These are phyloP conservation scores for Hygrophorus russula DNA, from an alignment of 768 basidiomycete species.

Conservation along the genomic window DNA sequence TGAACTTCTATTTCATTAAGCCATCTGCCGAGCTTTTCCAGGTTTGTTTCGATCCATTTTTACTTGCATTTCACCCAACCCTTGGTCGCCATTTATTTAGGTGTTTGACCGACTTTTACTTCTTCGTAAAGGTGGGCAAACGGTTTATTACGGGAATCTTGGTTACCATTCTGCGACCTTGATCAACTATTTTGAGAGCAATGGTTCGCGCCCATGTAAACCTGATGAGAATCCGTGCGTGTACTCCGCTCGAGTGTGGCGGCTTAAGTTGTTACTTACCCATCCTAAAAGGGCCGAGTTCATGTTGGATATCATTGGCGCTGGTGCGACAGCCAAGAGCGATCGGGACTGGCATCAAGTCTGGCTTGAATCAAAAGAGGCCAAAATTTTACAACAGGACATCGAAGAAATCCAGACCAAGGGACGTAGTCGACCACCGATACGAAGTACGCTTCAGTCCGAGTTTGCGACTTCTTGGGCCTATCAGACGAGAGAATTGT, in stretches of 20 bases:
- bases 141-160: conserved; percentile 64
- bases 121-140: conserved; percentile 66
- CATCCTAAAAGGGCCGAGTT: conserved; percentile 36
- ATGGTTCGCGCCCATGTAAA: conserved; percentile 52
- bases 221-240: conserved; percentile 64
- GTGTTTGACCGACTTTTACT: conserved; percentile 74
- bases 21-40: conserved; percentile 82
- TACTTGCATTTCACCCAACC: not conserved
- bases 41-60: conserved; percentile 11
- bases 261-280: conserved; percentile 2
- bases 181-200: conserved; percentile 66
- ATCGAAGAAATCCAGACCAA: conserved; percentile 40
- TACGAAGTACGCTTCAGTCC: conserved; percentile 22
- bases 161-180: conserved; percentile 50
- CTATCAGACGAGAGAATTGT: conserved; percentile 31
- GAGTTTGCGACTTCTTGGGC: conserved; percentile 45
- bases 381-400: conserved; percentile 16
- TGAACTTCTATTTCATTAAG: conserved; percentile 38
- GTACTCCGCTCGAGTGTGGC: too few relatives aligned
- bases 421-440: conserved; percentile 28
- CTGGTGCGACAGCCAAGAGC: conserved; percentile 49
- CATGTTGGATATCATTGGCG: conserved; percentile 64
- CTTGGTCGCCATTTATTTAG: conserved; percentile 9
- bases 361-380: conserved; percentile 38
- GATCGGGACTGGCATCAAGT: conserved; percentile 44